phyloP scores from a whole-genome alignment of 306 rosid species.

The Quercus mongolica region DNA sequence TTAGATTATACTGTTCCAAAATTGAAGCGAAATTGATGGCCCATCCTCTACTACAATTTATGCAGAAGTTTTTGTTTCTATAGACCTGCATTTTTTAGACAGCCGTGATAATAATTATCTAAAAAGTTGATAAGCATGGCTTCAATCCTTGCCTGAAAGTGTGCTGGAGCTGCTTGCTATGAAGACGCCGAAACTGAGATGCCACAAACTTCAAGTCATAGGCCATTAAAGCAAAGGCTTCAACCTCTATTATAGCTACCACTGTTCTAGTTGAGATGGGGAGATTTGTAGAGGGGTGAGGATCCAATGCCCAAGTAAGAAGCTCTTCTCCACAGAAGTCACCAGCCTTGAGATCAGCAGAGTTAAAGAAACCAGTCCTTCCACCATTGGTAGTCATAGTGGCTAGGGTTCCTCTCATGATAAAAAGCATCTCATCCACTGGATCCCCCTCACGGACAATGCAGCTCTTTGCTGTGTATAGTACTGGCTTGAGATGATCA shows the following conservation, averaged over 20 bases:
- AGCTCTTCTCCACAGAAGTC: slow-evolving; percentile 98
- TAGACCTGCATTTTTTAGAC: not conserved
- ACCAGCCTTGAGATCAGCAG: slow-evolving; percentile 57
- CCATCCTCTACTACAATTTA: not conserved
- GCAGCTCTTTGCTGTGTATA: slow-evolving; percentile 58
- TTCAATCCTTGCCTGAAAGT: slow-evolving; percentile 59
- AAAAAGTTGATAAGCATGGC: slow-evolving; percentile 10
- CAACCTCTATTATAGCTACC: slow-evolving; percentile 65
- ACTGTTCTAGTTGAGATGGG: slow-evolving; percentile 83
- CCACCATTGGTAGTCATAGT: slow-evolving; percentile 69
- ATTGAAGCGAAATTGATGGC: too few species aligned
- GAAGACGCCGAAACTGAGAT: slow-evolving; percentile 69
- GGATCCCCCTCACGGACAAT: slow-evolving; percentile 87
- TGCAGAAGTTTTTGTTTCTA: not conserved
- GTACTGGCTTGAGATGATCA: slow-evolving; percentile 72
- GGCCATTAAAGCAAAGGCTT: slow-evolving; percentile 79
- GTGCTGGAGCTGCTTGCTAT: slow-evolving; percentile 61
- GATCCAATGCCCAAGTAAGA: slow-evolving; percentile 89
- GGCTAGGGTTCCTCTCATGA: slow-evolving; percentile 65
- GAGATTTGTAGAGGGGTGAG: slow-evolving; percentile 49
- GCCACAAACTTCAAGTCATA: slow-evolving; percentile 70
- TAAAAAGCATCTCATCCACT: slow-evolving; percentile 85
- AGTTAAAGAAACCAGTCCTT: slow-evolving; percentile 66
- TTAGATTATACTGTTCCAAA: too few species aligned
- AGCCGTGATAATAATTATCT: not conserved